Conservation (phyloP, 176 grass and related monocot genomes). For the Paspalum vaginatum region DNA sequence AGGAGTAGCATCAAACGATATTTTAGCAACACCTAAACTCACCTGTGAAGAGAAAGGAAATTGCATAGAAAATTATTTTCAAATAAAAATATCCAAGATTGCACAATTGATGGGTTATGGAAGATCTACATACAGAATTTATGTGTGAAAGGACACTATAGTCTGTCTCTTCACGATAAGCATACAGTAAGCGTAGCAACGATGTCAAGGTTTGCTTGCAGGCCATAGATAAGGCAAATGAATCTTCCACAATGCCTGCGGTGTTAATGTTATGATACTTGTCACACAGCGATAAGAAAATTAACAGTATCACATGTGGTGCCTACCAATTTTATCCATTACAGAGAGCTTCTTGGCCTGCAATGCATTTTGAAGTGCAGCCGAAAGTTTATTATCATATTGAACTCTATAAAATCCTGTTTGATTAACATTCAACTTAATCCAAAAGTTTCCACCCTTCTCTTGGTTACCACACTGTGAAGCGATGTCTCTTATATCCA, state of each 20-base stretch:
- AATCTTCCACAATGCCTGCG: slow-evolving; percentile 84
- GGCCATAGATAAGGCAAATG: slow-evolving; percentile 67
- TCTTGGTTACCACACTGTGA: slow-evolving; percentile 41
- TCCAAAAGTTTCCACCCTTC: slow-evolving; percentile 62
- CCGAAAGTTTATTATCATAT: slow-evolving; percentile 78
- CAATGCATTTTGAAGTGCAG: slow-evolving; percentile 68
- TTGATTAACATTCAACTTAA: slow-evolving; percentile 82
- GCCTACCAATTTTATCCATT: slow-evolving; percentile 86
- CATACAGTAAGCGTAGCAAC: slow-evolving; percentile 68
- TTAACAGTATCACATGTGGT: slow-evolving; percentile 8
- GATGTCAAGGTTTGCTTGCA: slow-evolving; percentile 71
- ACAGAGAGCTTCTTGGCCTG: slow-evolving; percentile 65
- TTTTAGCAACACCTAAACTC: slow-evolving; percentile 59
- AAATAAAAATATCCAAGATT: slow-evolving; percentile 9
- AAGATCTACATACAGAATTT: slow-evolving; percentile 59
- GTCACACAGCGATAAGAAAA: slow-evolving; percentile 23
- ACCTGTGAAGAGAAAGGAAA: slow-evolving; percentile 50
- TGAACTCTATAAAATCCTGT: slow-evolving; percentile 88
- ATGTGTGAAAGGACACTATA: slow-evolving; percentile 80
- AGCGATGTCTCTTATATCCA: slow-evolving; percentile 50
- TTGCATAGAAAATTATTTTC: slow-evolving; percentile 14
- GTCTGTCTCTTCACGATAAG: slow-evolving; percentile 63
- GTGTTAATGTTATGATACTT: slow-evolving; percentile 31
- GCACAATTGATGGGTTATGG: not conserved
- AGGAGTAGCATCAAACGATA: slow-evolving; percentile 74